Evolutionary conservation across 495 filamentous ascomycete species (phyloP), one percentile per base, ranked within the genome.

Genomic region (Aspergillus hancockii): DNA sequence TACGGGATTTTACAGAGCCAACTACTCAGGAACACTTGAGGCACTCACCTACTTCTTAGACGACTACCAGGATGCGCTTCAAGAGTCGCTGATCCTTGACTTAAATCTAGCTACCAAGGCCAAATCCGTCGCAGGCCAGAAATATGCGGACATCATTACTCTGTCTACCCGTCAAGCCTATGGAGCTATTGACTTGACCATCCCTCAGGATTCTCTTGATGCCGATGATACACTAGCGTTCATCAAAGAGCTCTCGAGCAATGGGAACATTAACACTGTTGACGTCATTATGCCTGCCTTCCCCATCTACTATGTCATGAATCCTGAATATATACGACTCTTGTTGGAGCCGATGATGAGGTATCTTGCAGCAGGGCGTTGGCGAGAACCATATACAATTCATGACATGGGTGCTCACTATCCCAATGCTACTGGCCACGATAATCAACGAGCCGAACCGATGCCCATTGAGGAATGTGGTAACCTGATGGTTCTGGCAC

Each of bases 261-360:
- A 84, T 57, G 81, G 80, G 9, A 81, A 83, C 53, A 64, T 81
- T 51, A 83, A 83, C 54, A 83, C 80, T 3, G 68, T 83, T 23
- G 81, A 83, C 57, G 72, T 83, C 16, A 80, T 83, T 34, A 80
- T 76, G 66, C 78, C 78, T 1, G 72, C 73, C 0, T 76, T 77
- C 55, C 79, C 80, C 8, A 72, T 80, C n/a, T 79, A 82, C 54
- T 80, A 76, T 59, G 69, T 79, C 30, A 59, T 81, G 55, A 71
- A 77, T 46, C 78, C 80, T 8, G 71, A 79, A 36, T 81, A 79
- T 61, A 78, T 83, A 52, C 75, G 76, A 6, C 60, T 81, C 6
- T 56, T 82, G 34, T 61, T 82, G 4, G 79, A 84, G 50, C 80
- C 84, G 13, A 64, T 83, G 52, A 72, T 79, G 67, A 70, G 71